These are phyloP conservation scores for Penicillium sp. DNA, from an alignment of 2,329 filamentous ascomycete genomes.

Conservation along the genomic window DNA sequence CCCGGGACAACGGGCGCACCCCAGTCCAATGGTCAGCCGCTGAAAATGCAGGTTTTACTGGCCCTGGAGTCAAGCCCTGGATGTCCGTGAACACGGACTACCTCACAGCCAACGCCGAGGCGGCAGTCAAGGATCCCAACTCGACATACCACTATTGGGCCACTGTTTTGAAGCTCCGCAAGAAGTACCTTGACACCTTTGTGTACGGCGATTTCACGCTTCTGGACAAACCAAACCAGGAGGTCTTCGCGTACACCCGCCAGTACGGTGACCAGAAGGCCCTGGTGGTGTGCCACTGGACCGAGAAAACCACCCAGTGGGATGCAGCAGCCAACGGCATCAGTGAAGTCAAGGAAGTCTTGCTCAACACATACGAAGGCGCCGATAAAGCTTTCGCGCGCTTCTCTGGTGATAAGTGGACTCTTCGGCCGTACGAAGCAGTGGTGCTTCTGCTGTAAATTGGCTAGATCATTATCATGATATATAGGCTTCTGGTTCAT, in stretches of 20 bases:
- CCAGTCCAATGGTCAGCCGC: slow-evolving; percentile 71
- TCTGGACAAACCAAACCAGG: slow-evolving; percentile 53
- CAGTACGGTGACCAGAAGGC: slow-evolving; percentile 35
- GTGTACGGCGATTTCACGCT: slow-evolving; percentile 67
- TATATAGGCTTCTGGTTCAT: background rate
- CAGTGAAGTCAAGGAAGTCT: slow-evolving; percentile 25
- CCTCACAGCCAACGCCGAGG: slow-evolving; percentile 61
- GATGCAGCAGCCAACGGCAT: slow-evolving; percentile 32
- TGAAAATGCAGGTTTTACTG: slow-evolving; percentile 66
- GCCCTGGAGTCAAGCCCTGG: slow-evolving; percentile 59
- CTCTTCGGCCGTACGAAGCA: slow-evolving; percentile 37
- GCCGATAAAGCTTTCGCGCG: slow-evolving; percentile 19
- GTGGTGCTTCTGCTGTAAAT: slow-evolving; percentile 28
- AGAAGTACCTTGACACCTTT: slow-evolving; percentile 62
- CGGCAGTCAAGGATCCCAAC: slow-evolving; percentile 37
- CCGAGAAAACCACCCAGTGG: slow-evolving; percentile 34
- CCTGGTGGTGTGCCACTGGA: slow-evolving; percentile 40
- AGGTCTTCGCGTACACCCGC: slow-evolving; percentile 60
- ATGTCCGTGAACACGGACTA: slow-evolving; percentile 70
- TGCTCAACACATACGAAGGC: slow-evolving; percentile 36
- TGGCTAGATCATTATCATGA: background rate
- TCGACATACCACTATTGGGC: slow-evolving; percentile 66
- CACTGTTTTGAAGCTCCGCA: slow-evolving; percentile 60
- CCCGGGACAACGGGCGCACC: slow-evolving; percentile 68
- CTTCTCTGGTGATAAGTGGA: slow-evolving; percentile 30